Conservation (phyloP, 1,284 basidiomycete species). For the Albatrellus sp. region DNA sequence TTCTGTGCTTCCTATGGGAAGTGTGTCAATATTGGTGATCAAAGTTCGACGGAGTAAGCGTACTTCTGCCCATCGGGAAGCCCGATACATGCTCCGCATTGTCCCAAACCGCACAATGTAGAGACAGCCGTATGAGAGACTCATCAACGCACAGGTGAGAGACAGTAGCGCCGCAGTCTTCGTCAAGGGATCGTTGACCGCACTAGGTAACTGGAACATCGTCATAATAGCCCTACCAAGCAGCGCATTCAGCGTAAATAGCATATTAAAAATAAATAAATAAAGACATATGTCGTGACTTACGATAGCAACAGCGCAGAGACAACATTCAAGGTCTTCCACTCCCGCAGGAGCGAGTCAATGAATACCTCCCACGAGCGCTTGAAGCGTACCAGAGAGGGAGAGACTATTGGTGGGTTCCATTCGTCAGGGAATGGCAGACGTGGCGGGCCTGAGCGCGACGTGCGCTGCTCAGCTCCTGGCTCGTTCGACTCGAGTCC, state of each 20-base stretch:
- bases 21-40: slow-evolving; percentile 1
- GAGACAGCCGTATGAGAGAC: slow-evolving; percentile 62
- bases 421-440: slow-evolving; percentile 56
- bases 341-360: slow-evolving; percentile 56
- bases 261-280: background rate
- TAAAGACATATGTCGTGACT: slow-evolving; percentile 16
- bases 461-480: background rate
- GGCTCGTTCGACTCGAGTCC: background rate
- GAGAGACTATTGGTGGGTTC: slow-evolving; percentile 42
- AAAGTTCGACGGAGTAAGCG: slow-evolving; percentile 9
- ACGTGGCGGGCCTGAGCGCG: slow-evolving; percentile 3
- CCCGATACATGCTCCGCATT: slow-evolving; percentile 68
- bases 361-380: slow-evolving; percentile 62
- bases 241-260: background rate
- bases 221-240: slow-evolving; percentile 55
- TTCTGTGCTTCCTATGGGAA: slow-evolving; percentile 49
- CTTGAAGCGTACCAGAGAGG: slow-evolving; percentile 52
- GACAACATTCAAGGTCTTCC: slow-evolving; percentile 69
- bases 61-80: slow-evolving; percentile 67
- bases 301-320: slow-evolving; percentile 61
- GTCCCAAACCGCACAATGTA: slow-evolving; percentile 69
- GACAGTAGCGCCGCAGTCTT: slow-evolving; percentile 57
- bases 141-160: slow-evolving; percentile 59
- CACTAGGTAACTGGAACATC: slow-evolving; percentile 55
- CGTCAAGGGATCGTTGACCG: slow-evolving; percentile 49